phyloP scores from a whole-genome alignment of 192 early-diverging fungal genomes.

The Pilaira anomala region DNA sequence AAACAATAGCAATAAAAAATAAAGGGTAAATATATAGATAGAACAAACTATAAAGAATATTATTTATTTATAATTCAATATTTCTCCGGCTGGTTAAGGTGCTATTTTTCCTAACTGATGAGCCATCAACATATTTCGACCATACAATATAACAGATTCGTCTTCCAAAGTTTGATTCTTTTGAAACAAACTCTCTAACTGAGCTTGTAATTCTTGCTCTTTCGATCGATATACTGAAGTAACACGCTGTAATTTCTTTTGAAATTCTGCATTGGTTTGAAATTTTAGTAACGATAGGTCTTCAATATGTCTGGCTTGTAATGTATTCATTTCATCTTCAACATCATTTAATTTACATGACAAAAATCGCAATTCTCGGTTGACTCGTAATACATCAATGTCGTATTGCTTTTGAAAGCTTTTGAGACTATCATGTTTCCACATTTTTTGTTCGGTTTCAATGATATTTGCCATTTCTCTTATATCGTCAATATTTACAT shows the following conservation, averaged over 20 bases:
- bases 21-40: conserved; percentile 1
- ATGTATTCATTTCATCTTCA: conserved; percentile 8
- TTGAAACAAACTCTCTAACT: conserved; percentile 3
- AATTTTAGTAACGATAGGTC: not conserved
- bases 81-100: conserved; percentile 8
- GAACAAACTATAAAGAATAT: not conserved
- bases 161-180: conserved; percentile 2
- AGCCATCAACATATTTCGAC: conserved; percentile 11
- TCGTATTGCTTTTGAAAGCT: conserved; percentile 1
- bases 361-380: conserved; percentile 1
- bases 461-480: not conserved
- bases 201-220: not conserved
- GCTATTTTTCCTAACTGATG: conserved; percentile 9
- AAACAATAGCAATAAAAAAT: not conserved
- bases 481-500: too few relatives aligned
- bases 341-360: not conserved
- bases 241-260: not conserved
- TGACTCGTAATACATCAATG: not conserved
- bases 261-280: not conserved
- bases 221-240: not conserved
- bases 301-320: not conserved
- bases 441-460: not conserved
- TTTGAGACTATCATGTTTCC: not conserved
- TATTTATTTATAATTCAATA: not conserved
- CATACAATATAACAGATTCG: conserved; percentile 4